Base-by-base conservation (phyloP, 176 grass and related monocot genomes). In the Dactylis glomerata region DNA sequence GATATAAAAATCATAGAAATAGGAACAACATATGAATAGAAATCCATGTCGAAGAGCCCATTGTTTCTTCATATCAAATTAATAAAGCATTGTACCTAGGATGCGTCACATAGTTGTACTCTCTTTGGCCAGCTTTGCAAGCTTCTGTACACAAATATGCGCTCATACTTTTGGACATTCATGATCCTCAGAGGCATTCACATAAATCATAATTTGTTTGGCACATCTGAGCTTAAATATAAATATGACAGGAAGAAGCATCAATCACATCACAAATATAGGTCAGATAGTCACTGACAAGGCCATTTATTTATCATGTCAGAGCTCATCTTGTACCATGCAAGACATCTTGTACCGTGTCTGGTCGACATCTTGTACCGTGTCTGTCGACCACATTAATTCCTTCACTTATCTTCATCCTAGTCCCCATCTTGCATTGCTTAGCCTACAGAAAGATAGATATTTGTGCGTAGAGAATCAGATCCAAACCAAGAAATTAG, bases 131-230 rank as follows among this genome's bases (percentile, higher is more conserved):
- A 97, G 62, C 37, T 97, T 91, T 68, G 84, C 95, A 83, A 97
- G 92, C 83, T 93, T 97, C 72, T 93, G 87, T 47, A 95, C 80
- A 70, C 92, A 97, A 83, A 94, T 91, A 77, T 88, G 87, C 0
- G 91, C 85, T 92, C 95, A 97, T 51, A 90, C 75, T 91, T 95
- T 82, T 66, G 95, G 95, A 20, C 88, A 95, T 77, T 97, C 92
- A 62, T 79, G 42, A 45, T 91, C 92, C 68, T 93, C 92, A 79
- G 82, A 82, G 37, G 11, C 4, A 86, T 59, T 26, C n/a, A 58
- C 82, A 30, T 24, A 63, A 72, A 74, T 73, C 36, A 57, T 22
- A 24, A 68, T 83, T 33, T 75, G 34, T 67, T 47, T 7, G 11
- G 68, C 47, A 17, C 36, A 77, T 63, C 3, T 10, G 13, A 26